phyloP scores from a whole-genome alignment of 2,329 filamentous ascomycete species.

The Verticillium longisporum region DNA sequence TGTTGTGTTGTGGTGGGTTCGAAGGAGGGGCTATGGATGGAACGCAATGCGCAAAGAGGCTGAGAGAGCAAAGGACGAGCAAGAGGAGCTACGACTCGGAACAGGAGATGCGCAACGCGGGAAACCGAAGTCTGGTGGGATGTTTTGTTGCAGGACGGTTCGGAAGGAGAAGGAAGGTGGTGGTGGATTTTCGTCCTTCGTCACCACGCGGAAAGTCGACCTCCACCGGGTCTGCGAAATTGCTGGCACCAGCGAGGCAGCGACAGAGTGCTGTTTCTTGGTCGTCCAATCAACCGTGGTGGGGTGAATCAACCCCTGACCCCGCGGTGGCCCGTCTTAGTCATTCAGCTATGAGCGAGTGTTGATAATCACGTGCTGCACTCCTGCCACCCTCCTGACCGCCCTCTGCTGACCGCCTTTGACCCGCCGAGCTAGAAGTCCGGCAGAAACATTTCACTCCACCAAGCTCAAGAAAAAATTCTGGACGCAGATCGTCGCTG shows the following conservation, averaged over 20 bases:
- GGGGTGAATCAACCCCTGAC: constrained; percentile 12
- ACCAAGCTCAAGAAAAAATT: constrained; percentile 10
- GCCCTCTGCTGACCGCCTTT: not conserved
- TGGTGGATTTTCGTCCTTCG: not conserved
- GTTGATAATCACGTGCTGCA: constrained; percentile 1
- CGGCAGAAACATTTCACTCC: constrained; percentile 12
- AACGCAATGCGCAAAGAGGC: constrained; percentile 5
- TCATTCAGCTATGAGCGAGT: not conserved
- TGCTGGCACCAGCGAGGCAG: constrained; percentile 10
- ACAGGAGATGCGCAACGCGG: not conserved
- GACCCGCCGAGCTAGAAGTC: not conserved
- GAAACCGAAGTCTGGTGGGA: not conserved
- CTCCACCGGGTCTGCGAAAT: constrained; percentile 7
- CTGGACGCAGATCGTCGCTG: constrained; percentile 4
- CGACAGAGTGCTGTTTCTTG: constrained; percentile 1
- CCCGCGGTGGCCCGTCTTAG: constrained; percentile 3
- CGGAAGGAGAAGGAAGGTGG: not conserved
- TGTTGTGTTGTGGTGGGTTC: constrained; percentile 4
- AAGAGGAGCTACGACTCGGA: not conserved
- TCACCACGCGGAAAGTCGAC: not conserved
- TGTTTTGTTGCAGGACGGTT: not conserved
- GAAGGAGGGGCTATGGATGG: not conserved
- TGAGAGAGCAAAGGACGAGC: constrained; percentile 5
- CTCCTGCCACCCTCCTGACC: not conserved
- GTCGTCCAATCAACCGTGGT: constrained; percentile 34